Percentiles rank a stretch among this genome's conserved stretches.
Evolutionary conservation across 78 protist species (phyloP).

Genomic region (Creolimax fragrantissima): DNA sequence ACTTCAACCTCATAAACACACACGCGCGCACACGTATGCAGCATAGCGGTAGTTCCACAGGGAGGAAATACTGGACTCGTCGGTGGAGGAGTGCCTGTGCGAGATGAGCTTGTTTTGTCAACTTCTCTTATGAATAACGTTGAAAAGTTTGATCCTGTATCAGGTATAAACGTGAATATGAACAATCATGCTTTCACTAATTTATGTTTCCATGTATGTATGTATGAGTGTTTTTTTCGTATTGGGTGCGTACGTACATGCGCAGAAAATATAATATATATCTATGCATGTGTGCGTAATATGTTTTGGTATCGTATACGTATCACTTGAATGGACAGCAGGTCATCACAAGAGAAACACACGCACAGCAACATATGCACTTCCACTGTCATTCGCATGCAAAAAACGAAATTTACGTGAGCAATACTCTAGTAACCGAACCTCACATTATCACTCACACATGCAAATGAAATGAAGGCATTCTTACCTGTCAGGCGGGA

Average conservation of each 20-base stretch:
- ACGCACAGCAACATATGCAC: no score
- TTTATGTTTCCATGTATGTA: background rate
- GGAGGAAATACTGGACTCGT: conserved; percentile 97
- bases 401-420: no score
- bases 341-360: no score
- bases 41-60: conserved; percentile 80
- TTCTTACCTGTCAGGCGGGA: conserved; percentile 67
- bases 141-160: background rate
- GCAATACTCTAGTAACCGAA: no score
- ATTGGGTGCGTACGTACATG: background rate
- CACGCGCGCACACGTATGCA: background rate
- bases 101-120: conserved; percentile 76
- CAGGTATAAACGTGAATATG: background rate
- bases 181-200: background rate
- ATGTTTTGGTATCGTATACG: no score
- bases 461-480: conserved; percentile 15
- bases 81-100: conserved; percentile 71
- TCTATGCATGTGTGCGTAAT: conserved; percentile 15
- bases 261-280: background rate
- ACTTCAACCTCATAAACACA: background rate
- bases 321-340: no score
- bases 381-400: background rate
- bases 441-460: background rate
- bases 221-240: background rate
- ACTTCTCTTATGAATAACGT: conserved; percentile 51